A percentile compares a stretch with the other conserved stretches of the same genome.
phyloP scores from a whole-genome alignment of 768 basidiomycete genomes.

The Agrocybe pediades region DNA sequence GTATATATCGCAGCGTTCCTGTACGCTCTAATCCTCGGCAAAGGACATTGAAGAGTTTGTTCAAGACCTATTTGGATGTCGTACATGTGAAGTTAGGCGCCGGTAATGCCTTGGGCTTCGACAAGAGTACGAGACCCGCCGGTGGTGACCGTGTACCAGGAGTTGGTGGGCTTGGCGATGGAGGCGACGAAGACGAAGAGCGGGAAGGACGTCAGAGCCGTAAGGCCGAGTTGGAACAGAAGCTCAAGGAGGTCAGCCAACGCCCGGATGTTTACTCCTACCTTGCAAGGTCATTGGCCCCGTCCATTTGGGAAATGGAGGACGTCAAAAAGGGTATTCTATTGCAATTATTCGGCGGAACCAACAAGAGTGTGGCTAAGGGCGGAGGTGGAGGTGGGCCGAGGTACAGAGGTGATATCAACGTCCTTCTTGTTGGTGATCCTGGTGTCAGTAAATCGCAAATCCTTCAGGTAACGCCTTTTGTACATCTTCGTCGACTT shows the following conservation, averaged over 20 bases:
- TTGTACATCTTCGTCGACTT: not conserved
- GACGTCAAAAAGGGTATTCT: slow-evolving; percentile 99
- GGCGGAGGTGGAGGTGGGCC: slow-evolving; percentile 97
- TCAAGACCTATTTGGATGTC: slow-evolving; percentile 97
- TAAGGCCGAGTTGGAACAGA: slow-evolving; percentile 78
- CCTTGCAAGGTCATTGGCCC: slow-evolving; percentile 83
- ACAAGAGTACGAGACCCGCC: slow-evolving; percentile 73
- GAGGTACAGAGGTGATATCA: slow-evolving; percentile 96
- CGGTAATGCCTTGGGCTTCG: slow-evolving; percentile 72
- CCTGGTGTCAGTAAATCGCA: slow-evolving; percentile 98
- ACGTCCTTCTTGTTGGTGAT: slow-evolving; percentile 95
- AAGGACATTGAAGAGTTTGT: slow-evolving; percentile 89
- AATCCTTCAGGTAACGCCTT: slow-evolving; percentile 73
- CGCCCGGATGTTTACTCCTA: slow-evolving; percentile 85
- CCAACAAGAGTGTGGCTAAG: slow-evolving; percentile 91
- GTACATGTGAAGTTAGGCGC: slow-evolving; percentile 85
- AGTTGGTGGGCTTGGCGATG: slow-evolving; percentile 70
- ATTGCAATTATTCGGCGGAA: slow-evolving; percentile 95
- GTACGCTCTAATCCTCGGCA: slow-evolving; percentile 95
- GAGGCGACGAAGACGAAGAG: slow-evolving; percentile 45
- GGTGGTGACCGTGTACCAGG: slow-evolving; percentile 72
- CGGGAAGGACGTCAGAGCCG: slow-evolving; percentile 43
- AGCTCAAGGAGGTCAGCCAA: slow-evolving; percentile 70
- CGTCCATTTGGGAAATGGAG: slow-evolving; percentile 97
- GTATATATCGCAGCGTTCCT: slow-evolving; percentile 93